Percentiles rank a stretch among this genome's conserved stretches.
Evolutionary conservation across 441 rosid genomes (phyloP).

Genomic region (Raphanus hybrid): DNA sequence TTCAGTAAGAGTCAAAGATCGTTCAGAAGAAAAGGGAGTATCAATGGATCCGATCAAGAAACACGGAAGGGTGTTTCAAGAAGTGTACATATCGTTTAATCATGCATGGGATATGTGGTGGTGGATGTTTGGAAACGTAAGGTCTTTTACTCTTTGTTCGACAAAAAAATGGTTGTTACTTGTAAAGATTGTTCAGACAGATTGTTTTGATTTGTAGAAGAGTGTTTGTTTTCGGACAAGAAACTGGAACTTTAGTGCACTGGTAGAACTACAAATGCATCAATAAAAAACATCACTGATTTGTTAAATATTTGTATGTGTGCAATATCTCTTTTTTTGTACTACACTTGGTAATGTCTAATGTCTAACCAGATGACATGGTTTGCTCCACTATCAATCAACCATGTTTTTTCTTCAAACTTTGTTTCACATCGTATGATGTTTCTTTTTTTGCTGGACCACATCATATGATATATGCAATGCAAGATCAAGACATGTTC

Average conservation of each 20-base stretch:
- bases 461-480: not conserved
- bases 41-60: constrained; percentile 50
- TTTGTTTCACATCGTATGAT: constrained; percentile 1
- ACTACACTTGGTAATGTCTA: too few relatives aligned
- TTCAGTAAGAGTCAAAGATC: constrained; percentile 50
- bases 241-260: not conserved
- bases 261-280: not conserved
- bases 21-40: constrained; percentile 49
- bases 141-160: constrained; percentile 7
- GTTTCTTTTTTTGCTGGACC: not conserved
- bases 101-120: not conserved
- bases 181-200: constrained; percentile 29
- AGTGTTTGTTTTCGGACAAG: not conserved
- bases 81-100: constrained; percentile 53
- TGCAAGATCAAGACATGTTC: not conserved
- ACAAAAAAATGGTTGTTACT: not conserved
- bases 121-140: not conserved
- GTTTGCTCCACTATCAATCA: not conserved
- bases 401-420: constrained; percentile 2
- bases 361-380: too few relatives aligned
- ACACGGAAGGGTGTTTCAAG: constrained; percentile 38
- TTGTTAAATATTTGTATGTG: too few relatives aligned
- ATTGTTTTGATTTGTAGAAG: constrained; percentile 22
- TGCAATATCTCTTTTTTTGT: too few relatives aligned
- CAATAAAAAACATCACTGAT: not conserved